Evolutionary conservation across 345 rosid species (phyloP), one percentile per base, ranked within the genome.

Genomic region (Melastoma malabathricum): DNA sequence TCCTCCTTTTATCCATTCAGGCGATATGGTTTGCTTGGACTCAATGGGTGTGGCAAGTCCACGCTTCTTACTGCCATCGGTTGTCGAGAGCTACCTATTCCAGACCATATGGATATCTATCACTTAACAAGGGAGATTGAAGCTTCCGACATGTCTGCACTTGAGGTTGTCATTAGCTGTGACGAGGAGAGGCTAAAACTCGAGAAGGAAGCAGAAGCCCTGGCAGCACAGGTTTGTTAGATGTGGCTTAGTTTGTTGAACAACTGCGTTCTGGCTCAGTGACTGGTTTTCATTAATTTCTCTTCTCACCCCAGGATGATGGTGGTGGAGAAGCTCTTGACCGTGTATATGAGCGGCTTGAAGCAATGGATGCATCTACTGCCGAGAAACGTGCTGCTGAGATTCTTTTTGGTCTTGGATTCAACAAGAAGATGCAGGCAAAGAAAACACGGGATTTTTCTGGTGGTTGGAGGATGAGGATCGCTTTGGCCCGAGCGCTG

Each of bases 391-490:
- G 97, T 50, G 99, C 99, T 67, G 94, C 99, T 46, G 97, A 93
- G 61, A 93, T 93, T 54, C 71, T 93, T 51, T 81, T 53, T 74
- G 99, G 99, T 60, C 97, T 93, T 68, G 99, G 99, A 59, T 93
- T 93, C 43, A 52, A 77, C 64, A 93, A 88, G 79, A 61, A 59
- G 63, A 93, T 88, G 99, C 99, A 93, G 61, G 81, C 76, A 10
- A 83, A 85, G 89, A 88, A 93, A 59, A 78, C 99, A 0, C 67
- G 74, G 43, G 99, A 93, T 64, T 93, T 93, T 46, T 93, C 99
- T 63, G 99, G 95, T 81, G 97, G 99, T 12, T 93, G 99, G 99
- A 88, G 97, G 56, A 93, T 93, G 99, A 83, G 99, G 71, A 93
- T 93, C 65, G 99, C 99, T 1, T 69, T 93, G 47, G 99, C 97